Evolutionary conservation across 78 protist genomes (phyloP).

Genomic region (Protostelium mycophagum): DNA sequence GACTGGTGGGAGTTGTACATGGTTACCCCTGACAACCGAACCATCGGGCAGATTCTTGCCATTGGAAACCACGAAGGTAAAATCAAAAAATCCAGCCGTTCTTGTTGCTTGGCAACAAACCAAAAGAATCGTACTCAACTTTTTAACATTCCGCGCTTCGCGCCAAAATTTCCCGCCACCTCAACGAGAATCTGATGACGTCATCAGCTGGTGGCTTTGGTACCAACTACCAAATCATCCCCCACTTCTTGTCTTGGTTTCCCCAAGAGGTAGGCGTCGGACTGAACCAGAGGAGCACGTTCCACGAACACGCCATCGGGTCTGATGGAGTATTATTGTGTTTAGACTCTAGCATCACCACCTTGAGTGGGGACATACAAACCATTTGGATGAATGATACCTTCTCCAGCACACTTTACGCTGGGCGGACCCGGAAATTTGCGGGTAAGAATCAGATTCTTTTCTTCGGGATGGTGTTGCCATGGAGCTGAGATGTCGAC

Average conservation of each 20-base stretch:
- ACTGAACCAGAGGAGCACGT: background rate
- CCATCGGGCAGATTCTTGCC: slow-evolving; percentile 27
- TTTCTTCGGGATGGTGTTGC: too few species aligned
- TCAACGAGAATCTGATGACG: background rate
- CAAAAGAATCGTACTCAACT: too few species aligned
- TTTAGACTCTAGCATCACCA: background rate
- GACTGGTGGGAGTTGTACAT: slow-evolving; percentile 26
- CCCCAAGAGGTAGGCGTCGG: background rate
- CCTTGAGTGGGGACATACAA: background rate
- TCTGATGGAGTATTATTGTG: background rate
- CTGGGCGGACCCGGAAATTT: background rate
- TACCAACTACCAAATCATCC: background rate
- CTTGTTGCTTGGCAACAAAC: too few species aligned
- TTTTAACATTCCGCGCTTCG: too few species aligned
- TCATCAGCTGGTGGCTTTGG: background rate
- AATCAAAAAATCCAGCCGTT: too few species aligned
- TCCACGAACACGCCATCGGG: background rate
- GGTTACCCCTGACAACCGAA: slow-evolving; percentile 16
- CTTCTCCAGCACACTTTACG: background rate
- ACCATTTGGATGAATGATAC: background rate
- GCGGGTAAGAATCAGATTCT: background rate
- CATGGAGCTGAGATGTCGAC: too few species aligned
- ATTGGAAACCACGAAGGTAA: slow-evolving; percentile 54
- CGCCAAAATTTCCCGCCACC: too few species aligned
- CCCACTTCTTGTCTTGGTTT: background rate